phyloP scores from a whole-genome alignment of 2,329 filamentous ascomycete species.

The Dactylonectria macrodidyma region DNA sequence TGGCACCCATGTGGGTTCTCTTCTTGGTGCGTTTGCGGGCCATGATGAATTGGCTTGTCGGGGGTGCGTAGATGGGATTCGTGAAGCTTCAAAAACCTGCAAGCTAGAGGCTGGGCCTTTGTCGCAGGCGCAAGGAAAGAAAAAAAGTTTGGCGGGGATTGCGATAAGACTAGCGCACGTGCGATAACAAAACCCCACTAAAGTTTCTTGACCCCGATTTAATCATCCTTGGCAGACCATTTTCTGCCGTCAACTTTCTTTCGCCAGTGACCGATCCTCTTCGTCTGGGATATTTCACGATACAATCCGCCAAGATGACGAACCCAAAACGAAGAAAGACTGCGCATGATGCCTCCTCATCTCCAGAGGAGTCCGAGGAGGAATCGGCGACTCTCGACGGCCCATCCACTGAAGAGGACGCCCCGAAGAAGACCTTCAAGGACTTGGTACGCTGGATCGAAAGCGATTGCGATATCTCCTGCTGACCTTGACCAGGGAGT shows the following conservation, averaged over 20 bases:
- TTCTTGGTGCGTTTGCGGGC: slow-evolving; percentile 88
- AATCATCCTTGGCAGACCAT: neutral
- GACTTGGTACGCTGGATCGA: slow-evolving; percentile 67
- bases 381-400: slow-evolving; percentile 54
- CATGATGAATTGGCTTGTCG: slow-evolving; percentile 66
- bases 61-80: slow-evolving; percentile 21
- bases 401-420: slow-evolving; percentile 52
- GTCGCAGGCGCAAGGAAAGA: slow-evolving; percentile 48
- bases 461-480: neutral
- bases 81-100: slow-evolving; percentile 31
- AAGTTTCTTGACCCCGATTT: slow-evolving; percentile 46
- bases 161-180: slow-evolving; percentile 54
- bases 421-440: slow-evolving; percentile 76
- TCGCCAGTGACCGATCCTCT: slow-evolving; percentile 1
- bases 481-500: slow-evolving; percentile 72
- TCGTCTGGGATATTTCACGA: slow-evolving; percentile 1
- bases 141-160: slow-evolving; percentile 53
- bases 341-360: slow-evolving; percentile 46
- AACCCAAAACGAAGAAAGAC: slow-evolving; percentile 60
- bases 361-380: slow-evolving; percentile 48
- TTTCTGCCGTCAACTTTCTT: slow-evolving; percentile 7
- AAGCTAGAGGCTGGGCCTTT: slow-evolving; percentile 24
- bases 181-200: slow-evolving; percentile 52
- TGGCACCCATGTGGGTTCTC: slow-evolving; percentile 84
- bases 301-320: slow-evolving; percentile 51